A percentile compares a stretch with the other conserved stretches of the same genome.
These are phyloP conservation scores for Trametes hirsuta DNA, from an alignment of 1,284 basidiomycete species.

Conservation along the genomic window DNA sequence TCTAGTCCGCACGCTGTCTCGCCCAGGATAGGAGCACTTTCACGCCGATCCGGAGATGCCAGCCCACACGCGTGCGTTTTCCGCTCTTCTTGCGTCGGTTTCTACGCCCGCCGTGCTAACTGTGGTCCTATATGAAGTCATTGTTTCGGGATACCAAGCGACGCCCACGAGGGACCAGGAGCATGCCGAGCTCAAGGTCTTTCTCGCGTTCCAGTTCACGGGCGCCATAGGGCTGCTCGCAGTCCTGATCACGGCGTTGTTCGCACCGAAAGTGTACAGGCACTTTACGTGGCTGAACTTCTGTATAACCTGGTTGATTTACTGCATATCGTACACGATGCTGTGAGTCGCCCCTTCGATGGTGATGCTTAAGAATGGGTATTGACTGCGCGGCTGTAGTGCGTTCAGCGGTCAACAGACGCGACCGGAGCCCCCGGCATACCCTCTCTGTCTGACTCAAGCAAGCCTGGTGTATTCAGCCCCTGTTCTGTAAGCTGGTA, in stretches of 20 bases:
- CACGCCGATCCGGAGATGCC: not conserved
- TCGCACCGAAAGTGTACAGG: constrained; percentile 33
- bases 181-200: constrained; percentile 28
- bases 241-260: constrained; percentile 35
- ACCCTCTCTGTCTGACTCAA: constrained; percentile 35
- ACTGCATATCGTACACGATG: constrained; percentile 39
- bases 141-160: not conserved
- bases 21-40: not conserved
- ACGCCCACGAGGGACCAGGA: not conserved
- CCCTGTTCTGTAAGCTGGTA: constrained; percentile 34
- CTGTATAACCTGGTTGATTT: constrained; percentile 40
- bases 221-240: constrained; percentile 35
- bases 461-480: constrained; percentile 38
- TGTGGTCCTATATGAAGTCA: not conserved
- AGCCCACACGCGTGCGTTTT: constrained; percentile 2
- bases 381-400: not conserved
- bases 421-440: constrained; percentile 16
- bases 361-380: not conserved
- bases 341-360: constrained; percentile 21
- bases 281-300: constrained; percentile 42
- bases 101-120: too few relatives aligned
- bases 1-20: not conserved
- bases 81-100: not conserved
- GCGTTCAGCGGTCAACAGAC: constrained; percentile 25
- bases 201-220: constrained; percentile 36